Percentiles rank a stretch among this genome's conserved stretches.
phyloP scores from a whole-genome alignment of 2,329 filamentous ascomycete species.

The Aureobasidium sp. region DNA sequence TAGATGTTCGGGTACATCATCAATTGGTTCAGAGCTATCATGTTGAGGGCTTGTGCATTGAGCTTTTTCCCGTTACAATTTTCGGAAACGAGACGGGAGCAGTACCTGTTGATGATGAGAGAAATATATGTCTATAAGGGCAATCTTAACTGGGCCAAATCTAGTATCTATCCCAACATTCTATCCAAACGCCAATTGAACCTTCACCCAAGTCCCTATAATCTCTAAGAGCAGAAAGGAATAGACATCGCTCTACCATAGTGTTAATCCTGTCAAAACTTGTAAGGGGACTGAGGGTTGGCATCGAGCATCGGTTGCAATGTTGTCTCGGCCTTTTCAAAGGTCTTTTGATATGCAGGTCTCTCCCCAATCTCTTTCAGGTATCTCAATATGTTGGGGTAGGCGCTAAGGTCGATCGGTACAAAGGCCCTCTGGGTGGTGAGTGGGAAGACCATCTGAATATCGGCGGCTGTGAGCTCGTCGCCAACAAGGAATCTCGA shows the following conservation, averaged over 20 bases:
- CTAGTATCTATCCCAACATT: background rate
- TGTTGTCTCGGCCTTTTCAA: conserved; percentile 45
- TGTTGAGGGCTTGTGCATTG: background rate
- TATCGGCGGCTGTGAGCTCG: conserved; percentile 49
- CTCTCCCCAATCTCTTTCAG: conserved; percentile 39
- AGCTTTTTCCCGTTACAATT: background rate
- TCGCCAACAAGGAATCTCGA: conserved; percentile 44
- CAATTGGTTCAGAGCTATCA: background rate
- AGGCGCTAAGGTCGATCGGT: conserved; percentile 35
- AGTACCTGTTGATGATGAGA: background rate
- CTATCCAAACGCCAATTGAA: background rate
- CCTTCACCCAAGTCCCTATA: background rate
- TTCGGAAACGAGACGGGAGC: background rate
- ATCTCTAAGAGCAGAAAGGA: background rate
- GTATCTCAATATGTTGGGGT: conserved; percentile 41
- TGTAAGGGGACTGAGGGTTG: background rate
- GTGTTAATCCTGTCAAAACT: background rate
- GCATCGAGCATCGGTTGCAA: conserved; percentile 32
- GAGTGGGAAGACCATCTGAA: conserved; percentile 47
- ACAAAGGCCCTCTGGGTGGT: conserved; percentile 46
- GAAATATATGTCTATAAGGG: background rate
- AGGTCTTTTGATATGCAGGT: conserved; percentile 42
- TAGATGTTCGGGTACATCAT: too few relatives aligned
- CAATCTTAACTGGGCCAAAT: background rate
- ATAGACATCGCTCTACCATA: background rate